Evolutionary conservation across 2,329 filamentous ascomycete species (phyloP).

Genomic region (Stagonosporopsis cucurbitacearum): DNA sequence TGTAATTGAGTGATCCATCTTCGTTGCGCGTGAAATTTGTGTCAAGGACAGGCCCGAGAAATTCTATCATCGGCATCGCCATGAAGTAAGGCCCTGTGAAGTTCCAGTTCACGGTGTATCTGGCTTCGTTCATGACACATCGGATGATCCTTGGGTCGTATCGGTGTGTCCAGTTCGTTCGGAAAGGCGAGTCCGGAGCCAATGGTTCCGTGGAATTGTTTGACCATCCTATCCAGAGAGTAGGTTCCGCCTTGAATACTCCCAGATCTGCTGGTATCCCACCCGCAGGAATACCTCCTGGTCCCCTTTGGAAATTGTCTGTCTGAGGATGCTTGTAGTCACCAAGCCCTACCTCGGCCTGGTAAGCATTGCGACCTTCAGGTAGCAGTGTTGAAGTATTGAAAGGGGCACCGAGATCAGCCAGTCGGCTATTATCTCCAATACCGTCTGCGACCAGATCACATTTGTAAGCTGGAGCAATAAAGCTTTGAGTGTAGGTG

Average conservation of each 20-base stretch:
- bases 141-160: conserved; percentile 40
- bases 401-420: conserved; percentile 40
- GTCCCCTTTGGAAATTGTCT: conserved; percentile 23
- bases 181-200: conserved; percentile 27
- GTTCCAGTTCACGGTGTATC: conserved; percentile 43
- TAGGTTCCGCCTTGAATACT: conserved; percentile 43
- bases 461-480: conserved; percentile 44
- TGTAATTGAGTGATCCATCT: conserved; percentile 50
- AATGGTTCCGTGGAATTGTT: conserved; percentile 36
- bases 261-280: conserved; percentile 32
- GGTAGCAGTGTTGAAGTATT: conserved; percentile 41
- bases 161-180: conserved; percentile 36
- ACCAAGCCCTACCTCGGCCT: conserved; percentile 38
- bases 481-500: conserved; percentile 40
- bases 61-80: conserved; percentile 29
- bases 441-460: conserved; percentile 33
- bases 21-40: conserved; percentile 38
- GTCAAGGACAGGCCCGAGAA: conserved; percentile 37
- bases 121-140: conserved; percentile 45
- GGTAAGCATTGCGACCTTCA: conserved; percentile 37
- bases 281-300: conserved; percentile 41
- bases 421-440: conserved; percentile 27
- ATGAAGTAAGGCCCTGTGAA: conserved; percentile 40
- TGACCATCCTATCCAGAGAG: conserved; percentile 46
- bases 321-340: conserved; percentile 39